These are phyloP conservation scores for Botryococcus braunii DNA, from an alignment of 163 green algal genomes.

Conservation along the genomic window DNA sequence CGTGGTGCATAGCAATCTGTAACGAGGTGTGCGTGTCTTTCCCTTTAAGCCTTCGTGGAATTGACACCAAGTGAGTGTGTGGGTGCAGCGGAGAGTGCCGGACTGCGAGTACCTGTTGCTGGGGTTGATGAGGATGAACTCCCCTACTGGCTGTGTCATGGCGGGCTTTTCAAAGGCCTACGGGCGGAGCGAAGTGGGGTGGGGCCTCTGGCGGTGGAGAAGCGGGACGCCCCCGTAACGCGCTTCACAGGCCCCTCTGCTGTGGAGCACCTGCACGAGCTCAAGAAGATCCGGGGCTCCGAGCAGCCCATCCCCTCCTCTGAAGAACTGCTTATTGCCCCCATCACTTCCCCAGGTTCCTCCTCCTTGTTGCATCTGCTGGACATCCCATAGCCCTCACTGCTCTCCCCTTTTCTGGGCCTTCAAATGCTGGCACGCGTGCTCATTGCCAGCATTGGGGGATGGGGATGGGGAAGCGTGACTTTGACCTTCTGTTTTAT, in stretches of 20 bases:
- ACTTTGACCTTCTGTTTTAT: too few relatives aligned
- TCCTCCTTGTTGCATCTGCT: too few relatives aligned
- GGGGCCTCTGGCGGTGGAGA: slow-evolving; percentile 2
- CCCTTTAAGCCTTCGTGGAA: too few relatives aligned
- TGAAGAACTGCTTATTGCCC: too few relatives aligned
- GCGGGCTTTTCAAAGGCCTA: slow-evolving; percentile 15
- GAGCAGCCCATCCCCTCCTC: slow-evolving; percentile 21
- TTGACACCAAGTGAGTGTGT: too few relatives aligned
- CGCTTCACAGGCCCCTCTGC: not conserved
- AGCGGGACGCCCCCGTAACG: not conserved
- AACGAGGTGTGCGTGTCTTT: too few relatives aligned
- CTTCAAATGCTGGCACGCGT: too few relatives aligned
- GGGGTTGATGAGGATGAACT: slow-evolving; percentile 20
- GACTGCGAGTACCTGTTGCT: slow-evolving; percentile 40
- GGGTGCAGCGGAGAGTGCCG: slow-evolving; percentile 38
- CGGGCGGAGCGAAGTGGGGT: slow-evolving; percentile 8
- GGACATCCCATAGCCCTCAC: too few relatives aligned
- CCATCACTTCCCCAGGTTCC: slow-evolving; percentile 22
- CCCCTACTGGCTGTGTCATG: slow-evolving; percentile 23
- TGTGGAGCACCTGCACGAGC: slow-evolving; percentile 12
- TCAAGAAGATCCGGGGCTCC: slow-evolving; percentile 17
- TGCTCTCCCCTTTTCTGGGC: too few relatives aligned
- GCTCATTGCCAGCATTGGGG: too few relatives aligned
- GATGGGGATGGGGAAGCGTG: too few relatives aligned
- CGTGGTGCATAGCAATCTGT: too few relatives aligned